A percentile compares a stretch with the other conserved stretches of the same genome.
phyloP scores from a whole-genome alignment of 345 rosid genomes.

The Acer campestre region DNA sequence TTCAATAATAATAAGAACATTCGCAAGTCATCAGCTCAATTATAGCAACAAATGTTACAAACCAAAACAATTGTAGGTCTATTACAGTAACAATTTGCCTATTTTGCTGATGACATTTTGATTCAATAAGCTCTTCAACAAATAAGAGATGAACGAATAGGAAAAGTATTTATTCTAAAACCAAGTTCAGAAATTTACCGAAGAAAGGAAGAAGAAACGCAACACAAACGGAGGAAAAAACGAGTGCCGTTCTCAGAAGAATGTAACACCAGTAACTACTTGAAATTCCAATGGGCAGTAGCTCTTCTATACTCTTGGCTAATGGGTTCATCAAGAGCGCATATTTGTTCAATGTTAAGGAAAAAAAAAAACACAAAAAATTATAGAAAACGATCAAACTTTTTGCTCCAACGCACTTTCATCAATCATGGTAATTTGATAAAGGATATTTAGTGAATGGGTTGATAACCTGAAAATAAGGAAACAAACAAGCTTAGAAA shows the following conservation, averaged over 20 bases:
- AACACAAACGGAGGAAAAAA: constrained; percentile 71
- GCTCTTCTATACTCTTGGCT: constrained; percentile 90
- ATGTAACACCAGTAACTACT: constrained; percentile 58
- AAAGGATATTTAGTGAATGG: constrained; percentile 95
- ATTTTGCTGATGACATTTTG: background rate
- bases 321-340: constrained; percentile 85
- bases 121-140: background rate
- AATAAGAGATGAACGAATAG: background rate
- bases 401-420: background rate
- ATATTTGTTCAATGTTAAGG: constrained; percentile 51
- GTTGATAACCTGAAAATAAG: constrained; percentile 63
- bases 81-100: background rate
- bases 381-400: background rate
- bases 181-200: constrained; percentile 42
- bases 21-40: background rate
- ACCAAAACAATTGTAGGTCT: background rate
- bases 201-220: constrained; percentile 91
- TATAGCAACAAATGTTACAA: background rate
- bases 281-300: constrained; percentile 57
- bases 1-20: background rate
- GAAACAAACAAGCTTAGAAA: constrained; percentile 27
- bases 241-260: constrained; percentile 74
- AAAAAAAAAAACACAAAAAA: constrained; percentile 2
- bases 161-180: background rate
- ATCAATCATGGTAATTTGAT: background rate